Percentiles rank a stretch among this genome's conserved stretches.
Evolutionary conservation across 345 rosid genomes (phyloP).

Genomic region (Eucalyptus camaldulensis): DNA sequence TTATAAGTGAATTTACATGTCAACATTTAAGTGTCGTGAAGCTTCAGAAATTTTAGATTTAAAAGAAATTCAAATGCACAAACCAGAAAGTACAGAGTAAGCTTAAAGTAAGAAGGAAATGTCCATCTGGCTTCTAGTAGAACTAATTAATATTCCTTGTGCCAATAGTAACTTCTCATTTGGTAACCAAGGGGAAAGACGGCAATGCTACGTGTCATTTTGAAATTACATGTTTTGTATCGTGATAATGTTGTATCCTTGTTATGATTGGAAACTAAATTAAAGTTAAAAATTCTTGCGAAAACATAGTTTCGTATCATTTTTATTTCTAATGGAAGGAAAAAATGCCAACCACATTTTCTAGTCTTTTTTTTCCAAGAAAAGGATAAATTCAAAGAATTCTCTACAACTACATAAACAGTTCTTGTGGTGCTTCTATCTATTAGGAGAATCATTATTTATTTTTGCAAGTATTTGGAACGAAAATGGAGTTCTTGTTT

Average conservation of each 20-base stretch:
- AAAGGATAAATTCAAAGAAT: background rate
- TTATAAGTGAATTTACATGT: background rate
- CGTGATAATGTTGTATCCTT: background rate
- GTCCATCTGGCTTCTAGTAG: background rate
- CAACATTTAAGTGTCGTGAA: background rate
- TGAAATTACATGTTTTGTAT: background rate
- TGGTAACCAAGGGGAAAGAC: background rate
- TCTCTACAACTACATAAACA: background rate
- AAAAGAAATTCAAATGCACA: background rate
- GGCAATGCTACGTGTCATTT: background rate
- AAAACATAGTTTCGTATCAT: background rate
- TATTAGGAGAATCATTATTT: background rate
- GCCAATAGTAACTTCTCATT: background rate
- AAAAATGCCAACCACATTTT: background rate
- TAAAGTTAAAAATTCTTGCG: background rate
- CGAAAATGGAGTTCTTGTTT: too few species aligned
- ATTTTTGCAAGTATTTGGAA: rapidly evolving
- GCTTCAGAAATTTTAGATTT: background rate
- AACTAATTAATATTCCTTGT: background rate
- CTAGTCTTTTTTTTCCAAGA: background rate
- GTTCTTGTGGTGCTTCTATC: background rate
- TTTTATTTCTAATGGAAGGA: background rate
- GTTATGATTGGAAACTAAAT: background rate
- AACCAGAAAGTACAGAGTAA: background rate
- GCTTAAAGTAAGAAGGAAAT: background rate